Evolutionary conservation across 768 basidiomycete species (phyloP), one percentile per base, ranked within the genome.

Genomic region (Holtermannia corniformis): DNA sequence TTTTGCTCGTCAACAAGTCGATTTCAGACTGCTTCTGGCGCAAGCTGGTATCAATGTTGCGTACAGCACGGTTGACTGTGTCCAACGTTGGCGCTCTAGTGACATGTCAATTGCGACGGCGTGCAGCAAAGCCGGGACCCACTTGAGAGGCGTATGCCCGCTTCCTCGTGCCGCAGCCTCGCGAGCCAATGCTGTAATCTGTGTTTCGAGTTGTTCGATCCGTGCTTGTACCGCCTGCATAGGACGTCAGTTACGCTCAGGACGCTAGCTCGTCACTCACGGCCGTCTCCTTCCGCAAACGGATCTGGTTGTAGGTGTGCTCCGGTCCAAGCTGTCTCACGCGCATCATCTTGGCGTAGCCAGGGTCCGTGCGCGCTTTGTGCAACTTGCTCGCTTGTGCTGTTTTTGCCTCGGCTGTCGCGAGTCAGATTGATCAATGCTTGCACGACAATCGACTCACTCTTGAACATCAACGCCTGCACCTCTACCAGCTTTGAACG

Each of bases 261-360:
- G 44, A 10, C 28, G 10, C 3, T 22, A 20, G 44, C n/a, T 13
- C 3, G 20, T 2, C 3, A 60, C 81, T 41, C 59, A 88, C 90
- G 66, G 84, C 76, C 32, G 87, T 81, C 56, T 78, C 76, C 59
- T 82, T 80, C 26, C 89, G 78, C 23, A 96, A 74, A 50, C 83
- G 81, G 1, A 77, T 80, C 66, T 92, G 91, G 1, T 81, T 84
- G 65, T 92, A 89, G 13, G 82, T 76, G 64, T 90, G 84, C 63
- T 96, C 89, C 0, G 93, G 89, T 12, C 85, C 85, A n/a, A 91
- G 66, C n/a, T 84, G 82, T 44, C 85, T 78, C 2, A 81, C 75
- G 63, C 80, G 82, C 49, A 87, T 73, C 76, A 85, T 80, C 62
- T 81, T 84, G 10, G 82, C 79, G 68, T 92, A 87, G 0, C 85